These are phyloP conservation scores for Ceratocystis colombiana DNA, from an alignment of 2,329 filamentous ascomycete species.

Conservation along the genomic window DNA sequence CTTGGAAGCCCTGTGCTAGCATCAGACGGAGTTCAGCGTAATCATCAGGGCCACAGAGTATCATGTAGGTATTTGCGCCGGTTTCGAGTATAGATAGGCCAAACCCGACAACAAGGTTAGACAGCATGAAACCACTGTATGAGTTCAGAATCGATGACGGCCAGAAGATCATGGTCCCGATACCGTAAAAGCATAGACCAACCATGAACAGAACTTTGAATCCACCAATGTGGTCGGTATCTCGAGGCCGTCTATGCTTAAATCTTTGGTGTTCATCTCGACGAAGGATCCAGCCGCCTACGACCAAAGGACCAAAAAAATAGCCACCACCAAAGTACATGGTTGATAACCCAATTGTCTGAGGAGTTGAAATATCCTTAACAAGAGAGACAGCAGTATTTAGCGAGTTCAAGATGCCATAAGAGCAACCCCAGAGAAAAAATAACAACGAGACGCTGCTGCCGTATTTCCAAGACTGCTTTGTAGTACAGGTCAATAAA, in stretches of 20 bases:
- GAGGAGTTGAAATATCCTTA: slow-evolving; percentile 48
- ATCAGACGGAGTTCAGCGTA: slow-evolving; percentile 67
- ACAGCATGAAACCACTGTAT: slow-evolving; percentile 68
- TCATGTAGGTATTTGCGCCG: slow-evolving; percentile 64
- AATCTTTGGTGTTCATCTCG: slow-evolving; percentile 52
- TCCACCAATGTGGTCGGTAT: slow-evolving; percentile 46
- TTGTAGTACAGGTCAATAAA: slow-evolving; percentile 53
- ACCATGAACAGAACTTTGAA: slow-evolving; percentile 74
- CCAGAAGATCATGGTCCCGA: slow-evolving; percentile 78
- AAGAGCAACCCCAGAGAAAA: slow-evolving; percentile 83
- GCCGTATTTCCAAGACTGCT: slow-evolving; percentile 61
- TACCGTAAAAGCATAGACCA: slow-evolving; percentile 63
- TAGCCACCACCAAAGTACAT: slow-evolving; percentile 64
- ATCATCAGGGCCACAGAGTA: slow-evolving; percentile 60
- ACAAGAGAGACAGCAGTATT: slow-evolving; percentile 60
- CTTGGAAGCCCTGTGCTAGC: slow-evolving; percentile 66
- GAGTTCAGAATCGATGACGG: slow-evolving; percentile 64
- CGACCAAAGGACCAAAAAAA: slow-evolving; percentile 56
- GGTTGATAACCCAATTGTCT: slow-evolving; percentile 58
- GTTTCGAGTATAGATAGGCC: slow-evolving; percentile 70
- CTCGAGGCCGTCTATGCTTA: slow-evolving; percentile 31
- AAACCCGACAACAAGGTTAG: slow-evolving; percentile 64
- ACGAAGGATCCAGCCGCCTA: slow-evolving; percentile 61
- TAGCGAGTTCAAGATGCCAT: slow-evolving; percentile 73
- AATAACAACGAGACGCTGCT: slow-evolving; percentile 70